Base-by-base conservation (phyloP, 2,329 filamentous ascomycete species). In the Chaetothyriales sp. region DNA sequence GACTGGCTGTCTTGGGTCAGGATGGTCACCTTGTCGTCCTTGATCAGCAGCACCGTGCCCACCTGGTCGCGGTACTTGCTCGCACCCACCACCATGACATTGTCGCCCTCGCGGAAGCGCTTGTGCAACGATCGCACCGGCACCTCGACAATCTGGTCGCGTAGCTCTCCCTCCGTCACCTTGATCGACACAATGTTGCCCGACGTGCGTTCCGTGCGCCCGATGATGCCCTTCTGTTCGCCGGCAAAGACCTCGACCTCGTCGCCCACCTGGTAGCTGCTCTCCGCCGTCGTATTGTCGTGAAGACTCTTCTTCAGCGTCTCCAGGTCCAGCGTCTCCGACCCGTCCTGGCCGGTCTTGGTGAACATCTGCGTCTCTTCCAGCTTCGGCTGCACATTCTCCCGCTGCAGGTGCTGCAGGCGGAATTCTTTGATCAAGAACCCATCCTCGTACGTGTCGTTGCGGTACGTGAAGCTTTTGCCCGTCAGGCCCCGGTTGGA, bases 341-440 rank as follows among this genome's bases (percentile, higher is more conserved):
- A 89, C 18, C 92, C 92, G 65, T 97, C 92, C 58, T 94, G 89
- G 18, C 82, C 83, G 8, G 86, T 86, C 25, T 86, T 83, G 15
- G 89, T 86, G 66, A 98, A 97, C 63, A 83, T 85, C n/a, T 89
- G 94, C 46, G 97, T 87, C 67, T 98, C 92, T 65, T 97, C 92
- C 25, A 98, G 76, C 1, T 85, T 87, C 0, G 92, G 92, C 65
- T 94, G 94, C 51, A 98, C 89, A 60, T 94, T 85, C 60, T 89
- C 89, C 28, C 87, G 84, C n/a, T 79, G 77, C 28, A 98, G 74
- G 62, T 85, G 80, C 63, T 90, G 87, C 54, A 95, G 84, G 68
- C 90, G 94, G 72, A 95, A 85, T 56, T 94, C 88, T 69, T 94
- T 95, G 63, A 95, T 82, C 54, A 94, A 79, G 70, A 95, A 97